Percentiles rank a stretch among this genome's conserved stretches.
phyloP scores from a whole-genome alignment of 208 protist species.

The Strigomonas culicis region DNA sequence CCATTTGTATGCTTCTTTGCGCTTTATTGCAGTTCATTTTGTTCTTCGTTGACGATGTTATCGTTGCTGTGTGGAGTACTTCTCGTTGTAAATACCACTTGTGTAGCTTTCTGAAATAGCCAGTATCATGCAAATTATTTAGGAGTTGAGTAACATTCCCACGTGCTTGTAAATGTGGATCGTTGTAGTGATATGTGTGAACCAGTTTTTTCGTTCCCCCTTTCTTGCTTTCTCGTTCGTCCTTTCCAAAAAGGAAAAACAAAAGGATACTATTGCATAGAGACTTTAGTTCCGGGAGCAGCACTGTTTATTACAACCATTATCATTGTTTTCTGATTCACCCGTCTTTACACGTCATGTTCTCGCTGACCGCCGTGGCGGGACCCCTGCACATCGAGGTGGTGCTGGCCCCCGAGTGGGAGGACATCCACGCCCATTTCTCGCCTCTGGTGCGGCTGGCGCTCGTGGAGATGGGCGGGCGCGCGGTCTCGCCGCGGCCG shows the following conservation, averaged over 20 bases:
- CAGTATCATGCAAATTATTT: background rate
- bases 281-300: too few relatives aligned
- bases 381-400: conserved; percentile 22
- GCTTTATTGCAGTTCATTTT: background rate
- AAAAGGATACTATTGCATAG: too few relatives aligned
- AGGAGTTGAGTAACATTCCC: background rate
- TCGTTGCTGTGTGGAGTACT: too few relatives aligned
- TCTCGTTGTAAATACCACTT: background rate
- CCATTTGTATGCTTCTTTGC: background rate
- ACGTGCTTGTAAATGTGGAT: background rate
- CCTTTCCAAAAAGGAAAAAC: conserved; percentile 7
- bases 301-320: too few relatives aligned
- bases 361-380: background rate
- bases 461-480: background rate
- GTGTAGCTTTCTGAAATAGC: background rate
- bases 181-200: background rate
- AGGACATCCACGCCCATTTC: conserved; percentile 26
- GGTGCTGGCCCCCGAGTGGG: conserved; percentile 18
- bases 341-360: background rate
- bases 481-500: background rate
- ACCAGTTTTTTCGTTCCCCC: background rate
- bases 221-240: conserved; percentile 8
- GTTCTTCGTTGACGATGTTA: background rate
- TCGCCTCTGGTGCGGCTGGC: conserved; percentile 29
- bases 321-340: background rate